Evolutionary conservation across 129 eudicot genomes (phyloP).

Genomic region (carrot (Daucus carota)): DH1_v3.0 NC_030384.2:38070501-38071000

Average conservation of each 20-base stretch:
- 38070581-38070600: too few relatives aligned
- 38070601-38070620: too few relatives aligned
- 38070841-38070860: constrained; percentile 14
- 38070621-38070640: background rate
- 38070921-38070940: background rate
- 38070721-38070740: too few relatives aligned
- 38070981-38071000: background rate
- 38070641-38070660: background rate
- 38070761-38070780: too few relatives aligned
- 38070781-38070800: constrained; percentile 15
- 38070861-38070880: background rate
- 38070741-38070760: too few relatives aligned
- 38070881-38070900: constrained; percentile 17
- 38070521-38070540: background rate
- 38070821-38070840: constrained; percentile 3
- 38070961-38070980: background rate
- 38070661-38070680: background rate
- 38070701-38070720: too few relatives aligned
- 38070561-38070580: too few relatives aligned
- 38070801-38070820: constrained; percentile 14
- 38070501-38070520: background rate
- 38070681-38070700: background rate
- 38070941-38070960: background rate
- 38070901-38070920: background rate
- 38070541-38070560: background rate